These are phyloP conservation scores for Phytophthora sp. DNA, from an alignment of 352 stramenopile genomes.

Conservation along the genomic window DNA sequence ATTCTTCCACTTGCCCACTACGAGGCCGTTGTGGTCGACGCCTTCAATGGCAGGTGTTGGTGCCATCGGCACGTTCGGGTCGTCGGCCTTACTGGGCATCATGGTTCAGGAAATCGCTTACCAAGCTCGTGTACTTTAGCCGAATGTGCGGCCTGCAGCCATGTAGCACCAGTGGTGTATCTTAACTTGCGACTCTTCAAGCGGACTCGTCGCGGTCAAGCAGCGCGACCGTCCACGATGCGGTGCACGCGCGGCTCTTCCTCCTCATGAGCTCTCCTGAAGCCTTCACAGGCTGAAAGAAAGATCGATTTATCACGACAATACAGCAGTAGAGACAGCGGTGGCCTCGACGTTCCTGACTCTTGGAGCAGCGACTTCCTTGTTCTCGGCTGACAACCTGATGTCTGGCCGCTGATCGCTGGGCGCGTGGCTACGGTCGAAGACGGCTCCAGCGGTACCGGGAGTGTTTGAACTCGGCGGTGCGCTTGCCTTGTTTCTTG, in stretches of 20 bases:
- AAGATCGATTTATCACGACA: no score
- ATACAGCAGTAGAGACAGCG: no score
- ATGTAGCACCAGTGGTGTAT: constrained; percentile 1
- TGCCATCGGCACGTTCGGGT: constrained; percentile 34
- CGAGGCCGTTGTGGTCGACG: constrained; percentile 47
- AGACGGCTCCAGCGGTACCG: constrained; percentile 2
- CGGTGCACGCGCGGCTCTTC: no score
- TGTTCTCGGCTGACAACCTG: no score
- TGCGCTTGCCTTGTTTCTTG: constrained; percentile 27
- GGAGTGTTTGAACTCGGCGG: constrained; percentile 24
- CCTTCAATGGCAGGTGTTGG: constrained; percentile 34
- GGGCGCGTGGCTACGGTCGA: neutral
- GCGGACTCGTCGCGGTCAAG: constrained; percentile 9
- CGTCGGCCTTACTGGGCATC: constrained; percentile 30
- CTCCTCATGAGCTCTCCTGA: no score
- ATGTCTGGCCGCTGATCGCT: no score
- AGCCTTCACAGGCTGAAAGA: no score
- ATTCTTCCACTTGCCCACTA: constrained; percentile 47
- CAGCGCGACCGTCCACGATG: constrained; percentile 15
- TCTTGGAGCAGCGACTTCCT: neutral
- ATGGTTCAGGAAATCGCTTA: constrained; percentile 10
- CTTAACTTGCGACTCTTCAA: constrained; percentile 25
- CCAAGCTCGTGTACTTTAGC: constrained; percentile 32
- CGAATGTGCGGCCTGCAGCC: constrained; percentile 12
- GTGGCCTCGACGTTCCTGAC: neutral